A percentile compares a stretch with the other conserved stretches of the same genome.
phyloP scores from a whole-genome alignment of 1,139 yeast species.

The Hyphopichia fennica region DNA sequence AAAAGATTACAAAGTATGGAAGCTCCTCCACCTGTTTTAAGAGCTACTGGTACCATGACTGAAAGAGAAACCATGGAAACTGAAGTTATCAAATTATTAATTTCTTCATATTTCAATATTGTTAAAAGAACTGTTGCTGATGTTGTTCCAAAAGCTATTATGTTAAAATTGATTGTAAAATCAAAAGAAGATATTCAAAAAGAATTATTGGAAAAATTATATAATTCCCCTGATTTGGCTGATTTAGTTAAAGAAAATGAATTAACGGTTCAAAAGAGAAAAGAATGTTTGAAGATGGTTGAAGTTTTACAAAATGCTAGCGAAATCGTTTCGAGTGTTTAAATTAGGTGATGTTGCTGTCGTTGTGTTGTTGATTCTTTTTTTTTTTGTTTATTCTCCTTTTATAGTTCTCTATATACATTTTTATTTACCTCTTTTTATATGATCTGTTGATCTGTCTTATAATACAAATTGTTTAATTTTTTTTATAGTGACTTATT shows the following conservation, averaged over 20 bases:
- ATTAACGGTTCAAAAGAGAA: slow-evolving; percentile 88
- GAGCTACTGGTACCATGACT: slow-evolving; percentile 92
- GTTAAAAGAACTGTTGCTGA: slow-evolving; percentile 94
- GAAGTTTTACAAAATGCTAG: slow-evolving; percentile 86
- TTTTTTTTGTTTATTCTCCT: neutral
- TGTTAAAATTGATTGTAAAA: slow-evolving; percentile 83
- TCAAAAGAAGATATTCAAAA: slow-evolving; percentile 89
- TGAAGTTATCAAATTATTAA: slow-evolving; percentile 90
- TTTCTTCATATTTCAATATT: slow-evolving; percentile 85
- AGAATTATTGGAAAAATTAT: slow-evolving; percentile 82
- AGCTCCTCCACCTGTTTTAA: slow-evolving; percentile 92
- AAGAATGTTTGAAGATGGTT: slow-evolving; percentile 93
- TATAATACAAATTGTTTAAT: too few species aligned
- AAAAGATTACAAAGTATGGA: slow-evolving; percentile 95
- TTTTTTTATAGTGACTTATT: too few species aligned
- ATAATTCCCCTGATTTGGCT: slow-evolving; percentile 71
- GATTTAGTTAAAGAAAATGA: slow-evolving; percentile 91
- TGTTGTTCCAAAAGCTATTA: slow-evolving; percentile 90
- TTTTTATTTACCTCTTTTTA: neutral
- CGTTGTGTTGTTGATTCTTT: neutral
- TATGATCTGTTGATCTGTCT: neutral
- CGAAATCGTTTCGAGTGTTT: slow-evolving; percentile 87
- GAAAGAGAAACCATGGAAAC: slow-evolving; percentile 97
- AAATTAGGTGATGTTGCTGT: slow-evolving; percentile 11
- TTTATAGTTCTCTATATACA: neutral